Percentiles rank a stretch among this genome's conserved stretches.
Evolutionary conservation across 805 yeast species (phyloP).

Genomic region (Clavispora vitiphila): DNA sequence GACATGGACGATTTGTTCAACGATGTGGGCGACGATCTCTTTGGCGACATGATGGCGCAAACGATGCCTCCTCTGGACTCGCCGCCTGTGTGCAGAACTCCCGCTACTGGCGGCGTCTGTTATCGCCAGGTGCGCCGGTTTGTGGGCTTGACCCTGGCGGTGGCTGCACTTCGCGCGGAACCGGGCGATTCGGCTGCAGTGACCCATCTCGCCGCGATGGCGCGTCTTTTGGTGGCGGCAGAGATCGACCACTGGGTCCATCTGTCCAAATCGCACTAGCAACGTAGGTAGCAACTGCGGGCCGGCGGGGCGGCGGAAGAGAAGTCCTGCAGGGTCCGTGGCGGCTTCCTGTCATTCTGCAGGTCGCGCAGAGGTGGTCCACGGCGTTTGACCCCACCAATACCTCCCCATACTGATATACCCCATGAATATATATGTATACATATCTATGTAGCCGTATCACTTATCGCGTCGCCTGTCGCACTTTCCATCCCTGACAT

Average conservation of each 20-base stretch:
- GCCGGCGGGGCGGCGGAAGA: too few relatives aligned
- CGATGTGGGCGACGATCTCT: slow-evolving; percentile 13
- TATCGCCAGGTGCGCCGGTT: neutral
- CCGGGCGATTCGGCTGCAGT: neutral
- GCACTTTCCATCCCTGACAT: too few relatives aligned
- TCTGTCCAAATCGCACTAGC: neutral
- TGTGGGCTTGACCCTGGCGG: neutral
- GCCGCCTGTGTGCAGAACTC: neutral
- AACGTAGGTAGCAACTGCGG: too few relatives aligned
- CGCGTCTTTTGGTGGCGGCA: neutral
- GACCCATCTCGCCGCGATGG: neutral
- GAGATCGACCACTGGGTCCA: slow-evolving; percentile 1
- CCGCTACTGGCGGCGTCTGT: neutral
- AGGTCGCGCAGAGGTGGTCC: too few relatives aligned
- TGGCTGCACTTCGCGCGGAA: neutral
- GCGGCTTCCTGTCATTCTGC: too few relatives aligned
- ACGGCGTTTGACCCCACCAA: neutral
- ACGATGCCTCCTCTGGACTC: neutral
- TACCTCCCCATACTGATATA: too few relatives aligned
- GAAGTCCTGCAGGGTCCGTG: too few relatives aligned
- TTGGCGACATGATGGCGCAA: slow-evolving; percentile 2
- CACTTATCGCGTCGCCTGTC: neutral
- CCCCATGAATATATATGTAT: too few relatives aligned
- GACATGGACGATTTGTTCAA: slow-evolving; percentile 17
- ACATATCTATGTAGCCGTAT: too few relatives aligned